Percentiles rank a stretch among this genome's conserved stretches.
These are phyloP conservation scores for Vinca minor DNA, from an alignment of 257 asterid species.

Conservation along the genomic window DNA sequence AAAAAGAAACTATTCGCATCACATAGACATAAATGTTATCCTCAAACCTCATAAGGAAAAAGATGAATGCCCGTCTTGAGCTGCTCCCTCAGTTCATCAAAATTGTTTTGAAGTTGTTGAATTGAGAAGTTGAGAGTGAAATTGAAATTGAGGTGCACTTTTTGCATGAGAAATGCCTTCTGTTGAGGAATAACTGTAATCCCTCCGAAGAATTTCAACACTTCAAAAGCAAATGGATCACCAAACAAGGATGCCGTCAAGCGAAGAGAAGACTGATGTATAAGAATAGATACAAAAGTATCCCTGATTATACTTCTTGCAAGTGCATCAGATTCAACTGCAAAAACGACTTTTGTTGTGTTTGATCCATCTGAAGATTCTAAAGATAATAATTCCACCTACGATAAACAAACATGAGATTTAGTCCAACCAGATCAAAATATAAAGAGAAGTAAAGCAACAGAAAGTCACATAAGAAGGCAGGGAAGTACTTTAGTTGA, in stretches of 20 bases:
- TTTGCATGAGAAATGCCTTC: conserved; percentile 71
- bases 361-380: conserved; percentile 24
- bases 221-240: conserved; percentile 62
- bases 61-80: conserved; percentile 66
- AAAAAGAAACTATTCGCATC: neutral
- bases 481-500: conserved; percentile 53
- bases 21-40: conserved; percentile 5
- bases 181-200: conserved; percentile 75
- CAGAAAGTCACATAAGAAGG: conserved; percentile 2
- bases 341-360: conserved; percentile 32
- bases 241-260: conserved; percentile 72
- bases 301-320: conserved; percentile 28
- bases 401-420: conserved; percentile 8
- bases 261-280: conserved; percentile 27
- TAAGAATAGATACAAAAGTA: conserved; percentile 26
- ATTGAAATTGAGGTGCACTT: conserved; percentile 69
- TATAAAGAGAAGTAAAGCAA: neutral
- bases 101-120: conserved; percentile 52
- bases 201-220: conserved; percentile 84
- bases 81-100: conserved; percentile 60
- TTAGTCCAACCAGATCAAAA: neutral
- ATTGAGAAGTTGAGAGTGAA: conserved; percentile 88
- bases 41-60: conserved; percentile 66
- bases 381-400: conserved; percentile 33
- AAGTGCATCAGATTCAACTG: conserved; percentile 33